Base-by-base conservation (phyloP, 306 rosid genomes). In the Mucuna pruriens region DNA sequence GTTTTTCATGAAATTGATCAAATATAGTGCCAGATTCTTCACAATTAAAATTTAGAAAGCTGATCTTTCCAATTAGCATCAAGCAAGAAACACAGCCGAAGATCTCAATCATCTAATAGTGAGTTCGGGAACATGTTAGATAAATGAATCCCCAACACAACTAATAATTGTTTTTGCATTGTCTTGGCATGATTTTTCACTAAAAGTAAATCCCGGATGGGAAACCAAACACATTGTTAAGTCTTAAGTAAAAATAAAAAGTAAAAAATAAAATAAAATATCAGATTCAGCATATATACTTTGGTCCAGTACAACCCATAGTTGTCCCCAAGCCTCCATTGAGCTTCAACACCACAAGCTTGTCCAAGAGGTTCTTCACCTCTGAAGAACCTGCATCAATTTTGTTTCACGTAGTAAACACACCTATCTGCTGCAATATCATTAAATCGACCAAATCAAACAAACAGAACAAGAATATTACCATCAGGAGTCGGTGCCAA, bases 251-350 rank as follows among this genome's bases (percentile, higher is more conserved):
- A 51, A 25, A n/a, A 63, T 45, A 6, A 20, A 8, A 16, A 22
- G 9, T 23, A 11, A 20, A 34, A 25, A 4, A 31, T 64, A 70
- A 9, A 9, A 29, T 34, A 4, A 23, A 60, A 69, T 5, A 55
- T 33, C 13, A 48, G 76, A 80, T 74, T 70, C 52, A 58, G 45
- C 94, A 52, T n/a, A n/a, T n/a, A n/a, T 92, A 92, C 98, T 92
- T 95, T 71, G 97, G 97, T 78, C 94, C 97, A 23, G 97, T 92
- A 51, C 97, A 95, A 44, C 98, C 98, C 97, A 95, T 95, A 3
- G 97, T 91, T 64, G 97, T 92, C 36, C 98, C 97, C 54, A 92
- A 75, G 65, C 98, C 98, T 89, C 97, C 98, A 84, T 95, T 95
- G 76, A 95, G 98, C 92, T 95, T 95, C 64, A 95, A 86, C 82